phyloP scores from a whole-genome alignment of 1,284 basidiomycete species.

The Fomes fomentarius region DNA sequence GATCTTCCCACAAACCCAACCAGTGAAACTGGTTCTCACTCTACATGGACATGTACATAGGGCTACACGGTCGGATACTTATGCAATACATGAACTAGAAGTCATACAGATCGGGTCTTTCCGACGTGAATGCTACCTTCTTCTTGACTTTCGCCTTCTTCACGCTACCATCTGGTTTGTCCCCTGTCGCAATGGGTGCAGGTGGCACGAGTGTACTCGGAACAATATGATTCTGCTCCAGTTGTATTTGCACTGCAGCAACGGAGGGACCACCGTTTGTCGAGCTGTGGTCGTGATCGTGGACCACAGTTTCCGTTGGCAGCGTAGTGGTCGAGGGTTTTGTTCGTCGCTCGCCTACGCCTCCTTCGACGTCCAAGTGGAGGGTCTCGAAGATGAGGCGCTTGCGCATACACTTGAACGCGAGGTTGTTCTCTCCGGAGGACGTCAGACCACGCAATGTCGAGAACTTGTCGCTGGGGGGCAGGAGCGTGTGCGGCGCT shows the following conservation, averaged over 20 bases:
- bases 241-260: constrained; percentile 33
- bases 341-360: constrained; percentile 84
- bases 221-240: constrained; percentile 27
- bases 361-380: constrained; percentile 92
- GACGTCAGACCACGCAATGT: constrained; percentile 73
- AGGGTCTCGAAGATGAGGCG: constrained; percentile 90
- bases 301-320: constrained; percentile 27
- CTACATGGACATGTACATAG: constrained; percentile 9
- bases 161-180: constrained; percentile 4
- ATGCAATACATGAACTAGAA: constrained; percentile 39
- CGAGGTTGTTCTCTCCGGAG: constrained; percentile 88
- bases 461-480: constrained; percentile 79
- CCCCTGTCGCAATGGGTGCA: constrained; percentile 25
- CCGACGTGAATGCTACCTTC: constrained; percentile 70
- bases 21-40: neutral
- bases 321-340: constrained; percentile 44
- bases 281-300: constrained; percentile 15
- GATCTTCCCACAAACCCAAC: too few species aligned
- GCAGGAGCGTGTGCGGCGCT: constrained; percentile 64
- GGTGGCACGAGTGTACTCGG: neutral
- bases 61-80: constrained; percentile 17
- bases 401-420: constrained; percentile 91
- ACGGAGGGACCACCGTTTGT: constrained; percentile 2
- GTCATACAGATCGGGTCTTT: constrained; percentile 66
- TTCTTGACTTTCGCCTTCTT: constrained; percentile 61